Evolutionary conservation across 2,329 filamentous ascomycete genomes (phyloP).

Genomic region (Alternaria panax): DNA sequence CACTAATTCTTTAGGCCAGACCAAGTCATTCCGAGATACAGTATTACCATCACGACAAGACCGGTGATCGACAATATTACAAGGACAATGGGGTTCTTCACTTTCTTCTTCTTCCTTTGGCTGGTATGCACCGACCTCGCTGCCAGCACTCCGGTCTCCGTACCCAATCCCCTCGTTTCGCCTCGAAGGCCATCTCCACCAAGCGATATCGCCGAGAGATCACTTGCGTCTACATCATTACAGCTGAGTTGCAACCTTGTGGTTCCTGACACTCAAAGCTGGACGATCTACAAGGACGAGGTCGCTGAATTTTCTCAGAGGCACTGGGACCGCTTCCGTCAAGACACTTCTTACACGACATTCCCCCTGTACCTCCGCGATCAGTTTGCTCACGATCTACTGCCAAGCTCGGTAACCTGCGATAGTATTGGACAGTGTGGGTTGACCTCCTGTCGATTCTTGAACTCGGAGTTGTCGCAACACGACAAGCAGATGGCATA

Average conservation of each 20-base stretch:
- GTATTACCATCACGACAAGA: not conserved
- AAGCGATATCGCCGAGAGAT: not conserved
- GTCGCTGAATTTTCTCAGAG: not conserved
- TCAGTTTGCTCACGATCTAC: not conserved
- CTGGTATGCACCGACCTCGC: not conserved
- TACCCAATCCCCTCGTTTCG: rapidly evolving
- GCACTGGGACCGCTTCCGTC: not conserved
- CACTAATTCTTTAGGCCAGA: no score
- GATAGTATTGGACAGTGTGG: slow-evolving; percentile 3
- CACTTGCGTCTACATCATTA: no score
- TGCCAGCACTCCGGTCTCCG: rapidly evolving
- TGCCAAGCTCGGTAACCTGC: slow-evolving; percentile 4
- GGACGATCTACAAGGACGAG: not conserved
- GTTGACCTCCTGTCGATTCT: not conserved
- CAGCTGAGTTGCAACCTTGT: not conserved
- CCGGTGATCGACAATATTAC: rapidly evolving
- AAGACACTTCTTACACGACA: not conserved
- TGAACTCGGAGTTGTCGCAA: not conserved
- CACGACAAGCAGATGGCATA: slow-evolving; percentile 11
- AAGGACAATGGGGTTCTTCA: rapidly evolving
- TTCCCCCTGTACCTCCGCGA: slow-evolving; percentile 5
- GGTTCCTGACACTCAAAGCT: not conserved
- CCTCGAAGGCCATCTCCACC: not conserved
- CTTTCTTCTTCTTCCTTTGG: not conserved
- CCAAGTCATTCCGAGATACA: no score